Evolutionary conservation across 805 yeast genomes (phyloP), one percentile per base, ranked within the genome.

Genomic region (Kodamaea leandrae): DNA sequence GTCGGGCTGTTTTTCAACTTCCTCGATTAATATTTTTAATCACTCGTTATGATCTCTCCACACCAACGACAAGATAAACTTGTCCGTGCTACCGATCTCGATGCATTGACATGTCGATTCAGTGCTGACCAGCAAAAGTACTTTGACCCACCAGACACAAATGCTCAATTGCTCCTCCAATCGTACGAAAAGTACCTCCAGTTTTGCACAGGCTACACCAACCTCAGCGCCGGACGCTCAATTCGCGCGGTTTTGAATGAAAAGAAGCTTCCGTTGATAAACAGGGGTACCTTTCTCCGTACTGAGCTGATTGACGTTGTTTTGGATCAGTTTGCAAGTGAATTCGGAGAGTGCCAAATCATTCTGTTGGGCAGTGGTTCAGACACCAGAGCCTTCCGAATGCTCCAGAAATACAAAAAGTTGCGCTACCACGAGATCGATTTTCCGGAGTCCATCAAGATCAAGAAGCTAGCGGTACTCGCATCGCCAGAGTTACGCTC

Each of bases 351-450:
- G 15, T 60, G 76, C 34, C 83, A 83, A 53, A 72, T 85, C 12
- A 62, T 86, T 1, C 82, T 88, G 1, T 55, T 85, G n/a, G 95
- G 95, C 0, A 82, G 90, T 2, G 95, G 95, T 4, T 82, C 86
- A 12, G 95, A 86, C 52, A 83, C 93, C 0, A 57, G 91, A 39
- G 72, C 76, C 12, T 83, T 85, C 54, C 58, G 67, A 7, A 45
- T 79, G 12, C 57, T 84, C 29, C 53, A 63, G 5, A 34, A 57
- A 35, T 26, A 48, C 8, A 26, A 44, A 7, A 44, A 51, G 4
- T 47, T 82, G 24, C 52, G 50, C 2, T 79, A 80, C 50, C 68
- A 74, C 45, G 95, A 85, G 54, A 54, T 82, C 16, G 95, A 85
- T 58, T 83, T 84, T 53, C 73, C 74, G 7, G 75, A 63, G 29